Percentiles rank a stretch among this genome's conserved stretches.
Conservation (phyloP, 306 rosid species). For the Albizia julibrissin region DNA sequence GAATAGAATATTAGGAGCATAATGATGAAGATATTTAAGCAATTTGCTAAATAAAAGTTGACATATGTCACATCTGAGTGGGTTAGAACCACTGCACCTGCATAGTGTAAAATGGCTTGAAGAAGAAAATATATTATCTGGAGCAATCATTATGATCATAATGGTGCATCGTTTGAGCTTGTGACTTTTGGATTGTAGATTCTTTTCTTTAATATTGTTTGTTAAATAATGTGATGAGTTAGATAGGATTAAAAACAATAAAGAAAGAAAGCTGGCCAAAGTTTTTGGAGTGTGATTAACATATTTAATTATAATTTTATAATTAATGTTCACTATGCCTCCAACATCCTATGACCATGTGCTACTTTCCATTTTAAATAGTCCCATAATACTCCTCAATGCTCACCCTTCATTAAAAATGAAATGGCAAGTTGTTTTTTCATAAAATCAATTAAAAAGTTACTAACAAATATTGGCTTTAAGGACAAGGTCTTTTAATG, state of each 20-base stretch:
- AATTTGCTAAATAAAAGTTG: constrained; percentile 28
- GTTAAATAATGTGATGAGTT: neutral
- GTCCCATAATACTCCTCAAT: neutral
- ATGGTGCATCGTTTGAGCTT: constrained; percentile 43
- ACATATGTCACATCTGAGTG: constrained; percentile 47
- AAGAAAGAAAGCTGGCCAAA: neutral
- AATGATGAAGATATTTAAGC: constrained; percentile 29
- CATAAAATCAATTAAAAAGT: no score
- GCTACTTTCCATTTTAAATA: neutral
- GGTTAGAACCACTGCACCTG: constrained; percentile 42
- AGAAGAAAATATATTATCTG: constrained; percentile 35
- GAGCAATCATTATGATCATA: constrained; percentile 44
- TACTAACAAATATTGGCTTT: no score
- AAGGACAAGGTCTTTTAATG: no score
- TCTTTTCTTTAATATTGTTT: constrained; percentile 13
- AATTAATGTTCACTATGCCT: neutral
- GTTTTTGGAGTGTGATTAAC: constrained; percentile 18
- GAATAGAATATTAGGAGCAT: neutral
- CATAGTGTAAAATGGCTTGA: constrained; percentile 33
- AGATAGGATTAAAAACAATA: constrained; percentile 11
- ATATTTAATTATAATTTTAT: neutral
- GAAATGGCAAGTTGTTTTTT: no score
- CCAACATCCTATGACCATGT: neutral
- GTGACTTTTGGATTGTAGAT: constrained; percentile 42
- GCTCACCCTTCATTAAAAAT: neutral